phyloP scores from a whole-genome alignment of 2,329 filamentous ascomycete genomes.

The Aspergillus tamarii region DNA sequence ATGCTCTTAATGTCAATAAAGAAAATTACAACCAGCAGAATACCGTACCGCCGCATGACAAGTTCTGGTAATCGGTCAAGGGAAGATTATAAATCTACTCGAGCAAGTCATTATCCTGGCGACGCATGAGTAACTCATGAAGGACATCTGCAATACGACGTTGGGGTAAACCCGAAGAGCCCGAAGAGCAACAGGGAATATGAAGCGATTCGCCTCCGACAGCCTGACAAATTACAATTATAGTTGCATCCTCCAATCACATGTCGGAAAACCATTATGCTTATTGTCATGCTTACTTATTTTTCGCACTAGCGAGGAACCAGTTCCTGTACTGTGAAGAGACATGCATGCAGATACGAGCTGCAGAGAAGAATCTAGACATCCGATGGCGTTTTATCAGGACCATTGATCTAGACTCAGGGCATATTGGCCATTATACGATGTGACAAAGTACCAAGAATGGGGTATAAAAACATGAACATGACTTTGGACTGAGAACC shows the following conservation, averaged over 20 bases:
- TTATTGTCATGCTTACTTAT: constrained; percentile 6
- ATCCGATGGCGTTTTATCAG: neutral
- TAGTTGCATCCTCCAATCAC: neutral
- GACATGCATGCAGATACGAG: constrained; percentile 8
- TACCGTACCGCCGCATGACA: neutral
- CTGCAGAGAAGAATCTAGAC: neutral
- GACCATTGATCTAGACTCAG: neutral
- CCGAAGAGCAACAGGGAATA: neutral
- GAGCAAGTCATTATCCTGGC: neutral
- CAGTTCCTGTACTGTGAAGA: constrained; percentile 1
- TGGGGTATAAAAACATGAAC: neutral
- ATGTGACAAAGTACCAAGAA: neutral
- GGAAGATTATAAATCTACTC: neutral
- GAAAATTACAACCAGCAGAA: neutral
- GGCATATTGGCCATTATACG: neutral
- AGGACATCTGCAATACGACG: neutral
- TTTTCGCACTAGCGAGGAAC: neutral
- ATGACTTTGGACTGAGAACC: neutral
- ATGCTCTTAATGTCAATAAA: neutral
- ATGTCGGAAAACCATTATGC: neutral
- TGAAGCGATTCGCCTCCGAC: neutral
- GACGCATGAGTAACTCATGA: neutral
- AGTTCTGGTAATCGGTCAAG: neutral
- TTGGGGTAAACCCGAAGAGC: neutral
- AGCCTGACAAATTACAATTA: neutral